These are phyloP conservation scores for Mycena citricolor DNA, from an alignment of 1,284 basidiomycete genomes.

Conservation along the genomic window DNA sequence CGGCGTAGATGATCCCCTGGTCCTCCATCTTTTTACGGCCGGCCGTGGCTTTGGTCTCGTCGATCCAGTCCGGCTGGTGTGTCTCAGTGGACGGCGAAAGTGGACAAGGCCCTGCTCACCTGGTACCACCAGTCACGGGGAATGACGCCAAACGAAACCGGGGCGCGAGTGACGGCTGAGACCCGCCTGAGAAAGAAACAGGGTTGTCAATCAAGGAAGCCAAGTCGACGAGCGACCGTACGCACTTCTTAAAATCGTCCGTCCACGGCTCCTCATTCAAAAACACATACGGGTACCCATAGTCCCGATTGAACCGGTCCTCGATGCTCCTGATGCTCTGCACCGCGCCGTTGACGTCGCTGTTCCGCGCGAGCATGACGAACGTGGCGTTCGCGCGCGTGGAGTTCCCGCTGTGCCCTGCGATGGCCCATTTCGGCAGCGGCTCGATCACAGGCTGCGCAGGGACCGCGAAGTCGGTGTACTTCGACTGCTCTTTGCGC, in stretches of 20 bases:
- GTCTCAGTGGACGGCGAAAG: background rate
- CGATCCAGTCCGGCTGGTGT: slow-evolving; percentile 64
- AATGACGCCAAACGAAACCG: slow-evolving; percentile 21
- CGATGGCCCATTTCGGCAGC: slow-evolving; percentile 6
- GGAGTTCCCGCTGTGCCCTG: background rate
- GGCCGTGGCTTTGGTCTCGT: slow-evolving; percentile 63
- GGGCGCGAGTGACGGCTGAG: slow-evolving; percentile 11
- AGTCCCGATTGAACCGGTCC: slow-evolving; percentile 65
- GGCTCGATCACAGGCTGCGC: slow-evolving; percentile 8
- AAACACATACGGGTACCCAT: slow-evolving; percentile 72
- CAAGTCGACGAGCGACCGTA: background rate
- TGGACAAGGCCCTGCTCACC: background rate
- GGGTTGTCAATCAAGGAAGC: background rate
- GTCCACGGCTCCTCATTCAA: slow-evolving; percentile 72
- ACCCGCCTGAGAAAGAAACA: slow-evolving; percentile 15
- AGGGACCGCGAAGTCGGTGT: slow-evolving; percentile 17
- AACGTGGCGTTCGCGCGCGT: slow-evolving; percentile 57
- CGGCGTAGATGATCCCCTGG: slow-evolving; percentile 74
- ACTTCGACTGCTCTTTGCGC: slow-evolving; percentile 5
- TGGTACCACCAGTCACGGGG: slow-evolving; percentile 23
- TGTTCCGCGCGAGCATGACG: slow-evolving; percentile 69
- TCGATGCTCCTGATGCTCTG: slow-evolving; percentile 57
- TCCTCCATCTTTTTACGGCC: slow-evolving; percentile 65
- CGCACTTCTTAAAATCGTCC: slow-evolving; percentile 69
- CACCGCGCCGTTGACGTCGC: slow-evolving; percentile 62